Percentiles rank a stretch among this genome's conserved stretches.
Conservation (phyloP, 768 basidiomycete genomes). For the Podaxis carcinomalis region DNA sequence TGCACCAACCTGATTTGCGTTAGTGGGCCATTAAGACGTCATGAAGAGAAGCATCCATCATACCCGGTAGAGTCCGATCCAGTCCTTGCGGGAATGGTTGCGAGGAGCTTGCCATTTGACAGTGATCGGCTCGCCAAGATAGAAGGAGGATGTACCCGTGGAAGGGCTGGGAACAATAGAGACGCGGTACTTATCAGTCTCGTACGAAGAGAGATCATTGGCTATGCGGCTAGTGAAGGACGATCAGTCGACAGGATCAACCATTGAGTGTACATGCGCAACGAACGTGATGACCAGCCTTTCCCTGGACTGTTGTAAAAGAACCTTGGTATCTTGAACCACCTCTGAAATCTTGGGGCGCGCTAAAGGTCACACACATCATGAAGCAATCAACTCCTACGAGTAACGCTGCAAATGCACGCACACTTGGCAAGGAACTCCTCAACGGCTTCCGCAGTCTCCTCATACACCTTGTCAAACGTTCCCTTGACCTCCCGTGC, state of each 20-base stretch:
- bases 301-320: conserved; percentile 89
- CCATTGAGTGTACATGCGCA: not conserved
- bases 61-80: conserved; percentile 92
- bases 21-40: conserved; percentile 8
- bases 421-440: conserved; percentile 89
- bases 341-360: conserved; percentile 85
- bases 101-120: conserved; percentile 86
- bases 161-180: conserved; percentile 47
- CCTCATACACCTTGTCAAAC: conserved; percentile 93
- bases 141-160: conserved; percentile 59
- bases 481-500: conserved; percentile 91
- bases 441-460: conserved; percentile 89
- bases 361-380: conserved; percentile 42
- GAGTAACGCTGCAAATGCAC: conserved; percentile 20
- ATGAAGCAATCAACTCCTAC: conserved; percentile 12
- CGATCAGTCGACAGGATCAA: conserved; percentile 1
- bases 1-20: conserved; percentile 63
- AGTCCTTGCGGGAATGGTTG: conserved; percentile 86
- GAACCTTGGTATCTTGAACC: conserved; percentile 86
- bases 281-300: conserved; percentile 88
- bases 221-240: conserved; percentile 62
- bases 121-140: conserved; percentile 86
- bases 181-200: conserved; percentile 75
- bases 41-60: conserved; percentile 14
- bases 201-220: conserved; percentile 75